phyloP scores from a whole-genome alignment of 2,329 filamentous ascomycete genomes.

The Talaromyces sp. region DNA sequence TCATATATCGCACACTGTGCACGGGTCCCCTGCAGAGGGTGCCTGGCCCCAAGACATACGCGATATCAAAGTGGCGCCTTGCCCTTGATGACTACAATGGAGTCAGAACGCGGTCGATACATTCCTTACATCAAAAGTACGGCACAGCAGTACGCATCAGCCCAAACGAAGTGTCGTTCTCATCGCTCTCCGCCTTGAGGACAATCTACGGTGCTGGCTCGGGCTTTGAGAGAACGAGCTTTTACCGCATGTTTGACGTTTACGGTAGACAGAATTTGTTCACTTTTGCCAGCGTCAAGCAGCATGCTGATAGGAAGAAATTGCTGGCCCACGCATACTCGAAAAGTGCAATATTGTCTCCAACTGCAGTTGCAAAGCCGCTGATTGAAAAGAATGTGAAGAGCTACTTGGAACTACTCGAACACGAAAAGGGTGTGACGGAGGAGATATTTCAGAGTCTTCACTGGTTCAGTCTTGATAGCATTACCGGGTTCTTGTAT shows the following conservation, averaged over 20 bases:
- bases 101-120: slow-evolving; percentile 43
- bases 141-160: slow-evolving; percentile 51
- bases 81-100: slow-evolving; percentile 48
- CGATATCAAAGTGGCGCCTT: slow-evolving; percentile 48
- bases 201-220: slow-evolving; percentile 57
- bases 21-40: slow-evolving; percentile 6
- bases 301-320: slow-evolving; percentile 55
- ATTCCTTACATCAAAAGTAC: slow-evolving; percentile 47
- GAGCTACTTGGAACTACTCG: slow-evolving; percentile 44
- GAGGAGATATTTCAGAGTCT: slow-evolving; percentile 51
- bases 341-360: slow-evolving; percentile 48
- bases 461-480: slow-evolving; percentile 56
- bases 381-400: slow-evolving; percentile 44
- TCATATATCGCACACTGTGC: neutral
- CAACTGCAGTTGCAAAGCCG: slow-evolving; percentile 26
- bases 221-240: slow-evolving; percentile 51
- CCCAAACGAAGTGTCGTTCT: slow-evolving; percentile 49
- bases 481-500: slow-evolving; percentile 55
- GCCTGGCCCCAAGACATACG: slow-evolving; percentile 42
- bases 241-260: slow-evolving; percentile 58
- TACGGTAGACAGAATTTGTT: slow-evolving; percentile 56
- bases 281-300: slow-evolving; percentile 46
- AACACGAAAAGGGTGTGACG: slow-evolving; percentile 33
- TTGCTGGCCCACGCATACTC: slow-evolving; percentile 54
- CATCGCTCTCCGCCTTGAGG: slow-evolving; percentile 48